Evolutionary conservation across 2,329 filamentous ascomycete species (phyloP), one percentile per base, ranked within the genome.

Genomic region (Paracamarosporium sp.): DNA sequence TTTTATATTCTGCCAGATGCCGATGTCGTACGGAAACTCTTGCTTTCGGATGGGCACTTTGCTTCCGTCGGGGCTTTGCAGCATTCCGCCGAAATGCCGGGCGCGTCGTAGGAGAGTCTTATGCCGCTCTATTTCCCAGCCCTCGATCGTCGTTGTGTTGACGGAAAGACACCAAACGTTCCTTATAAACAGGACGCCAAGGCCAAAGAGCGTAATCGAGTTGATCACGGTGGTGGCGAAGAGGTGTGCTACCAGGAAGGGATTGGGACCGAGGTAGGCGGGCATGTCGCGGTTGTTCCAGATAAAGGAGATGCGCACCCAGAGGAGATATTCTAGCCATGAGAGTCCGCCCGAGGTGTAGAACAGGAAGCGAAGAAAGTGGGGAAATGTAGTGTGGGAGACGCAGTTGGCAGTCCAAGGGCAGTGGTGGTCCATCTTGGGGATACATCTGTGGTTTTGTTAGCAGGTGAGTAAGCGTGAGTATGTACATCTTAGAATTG

Each of bases 371-470:
- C 91, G 90, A 45, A 93, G 63, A 76, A 95, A 95, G 78, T 94
- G 89, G 7, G 92, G 91, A 68, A 93, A 91, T 1, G 90, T 93
- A 59, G 88, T 88, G 75, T 93, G 85, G 12, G 90, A 93, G 52
- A 95, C 90, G 79, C 92, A 96, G 77, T 93, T 94, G 59, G 79
- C 81, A 3, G 90, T 94, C 91, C 91, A 95, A 2, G 91, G 90
- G 71, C 91, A 95, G 79, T 96, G 91, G 78, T 93, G 90, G 78
- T 93, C 90, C 90, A 93, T 93, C 77, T 87, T 90, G 35, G 90
- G 89, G 47, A 93, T 85, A 75, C 90, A 93, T 66, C 84, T 86
- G 52, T n/a, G 36, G 8, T 27, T 13, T 2, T 11, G 41, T 59
- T 47, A 62, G 52, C 40, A 20, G 20, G 9, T 40, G 20, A 12